Conservation (phyloP, 2,329 filamentous ascomycete genomes). For the Hymenoscyphus occultus region DNA sequence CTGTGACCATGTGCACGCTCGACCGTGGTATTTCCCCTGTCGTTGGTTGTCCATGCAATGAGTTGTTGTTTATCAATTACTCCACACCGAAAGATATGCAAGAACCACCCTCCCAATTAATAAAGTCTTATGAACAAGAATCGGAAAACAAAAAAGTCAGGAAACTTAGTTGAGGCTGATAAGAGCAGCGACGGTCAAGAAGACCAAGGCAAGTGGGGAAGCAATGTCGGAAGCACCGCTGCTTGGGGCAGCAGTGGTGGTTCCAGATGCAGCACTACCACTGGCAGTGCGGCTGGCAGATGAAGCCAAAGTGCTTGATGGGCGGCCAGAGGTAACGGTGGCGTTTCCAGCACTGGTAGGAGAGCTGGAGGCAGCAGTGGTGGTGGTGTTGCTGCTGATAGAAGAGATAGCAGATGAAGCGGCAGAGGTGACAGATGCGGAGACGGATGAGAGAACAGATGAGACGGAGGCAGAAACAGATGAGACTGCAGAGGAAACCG, state of each 20-base stretch:
- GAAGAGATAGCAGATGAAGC: constrained; percentile 12
- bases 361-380: constrained; percentile 11
- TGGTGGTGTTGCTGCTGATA: constrained; percentile 8
- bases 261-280: constrained; percentile 7
- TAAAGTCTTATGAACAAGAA: constrained; percentile 15
- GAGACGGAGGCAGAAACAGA: constrained; percentile 9
- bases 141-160: neutral
- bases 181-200: constrained; percentile 33
- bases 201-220: constrained; percentile 33
- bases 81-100: neutral
- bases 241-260: constrained; percentile 10
- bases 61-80: constrained; percentile 12
- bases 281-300: constrained; percentile 4
- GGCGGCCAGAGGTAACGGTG: constrained; percentile 9
- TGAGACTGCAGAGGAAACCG: constrained; percentile 5
- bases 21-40: neutral
- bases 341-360: constrained; percentile 6
- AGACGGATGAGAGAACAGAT: constrained; percentile 14
- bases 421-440: constrained; percentile 16
- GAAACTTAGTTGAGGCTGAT: constrained; percentile 31
- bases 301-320: constrained; percentile 6
- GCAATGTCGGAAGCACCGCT: constrained; percentile 27
- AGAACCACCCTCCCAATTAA: neutral
- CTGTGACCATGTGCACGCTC: constrained; percentile 6
- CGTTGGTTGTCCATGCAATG: neutral